phyloP scores from a whole-genome alignment of 2,329 filamentous ascomycete species.

The Aspergillus ochraceoroseus region DNA sequence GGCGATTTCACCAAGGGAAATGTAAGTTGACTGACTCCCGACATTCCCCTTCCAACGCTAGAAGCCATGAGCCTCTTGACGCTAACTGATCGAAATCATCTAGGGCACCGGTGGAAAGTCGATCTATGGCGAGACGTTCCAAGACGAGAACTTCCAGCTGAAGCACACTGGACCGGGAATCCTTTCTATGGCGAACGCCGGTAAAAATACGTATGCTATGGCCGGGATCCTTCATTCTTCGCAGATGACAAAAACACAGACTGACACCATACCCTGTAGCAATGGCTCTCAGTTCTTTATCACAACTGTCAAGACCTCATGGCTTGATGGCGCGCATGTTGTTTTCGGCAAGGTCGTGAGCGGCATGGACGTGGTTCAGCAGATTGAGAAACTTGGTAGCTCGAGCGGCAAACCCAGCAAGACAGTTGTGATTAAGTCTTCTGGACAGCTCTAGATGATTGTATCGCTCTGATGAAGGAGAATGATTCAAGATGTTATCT shows the following conservation, averaged over 20 bases:
- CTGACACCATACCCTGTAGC: too few relatives aligned
- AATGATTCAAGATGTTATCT: too few relatives aligned
- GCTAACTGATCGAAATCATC: neutral
- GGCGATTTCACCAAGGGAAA: conserved; percentile 92
- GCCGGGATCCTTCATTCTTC: too few relatives aligned
- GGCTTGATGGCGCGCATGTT: conserved; percentile 65
- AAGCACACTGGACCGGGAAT: conserved; percentile 71
- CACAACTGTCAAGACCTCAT: conserved; percentile 61
- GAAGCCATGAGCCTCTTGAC: too few relatives aligned
- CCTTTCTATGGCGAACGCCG: conserved; percentile 92
- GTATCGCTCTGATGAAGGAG: too few relatives aligned
- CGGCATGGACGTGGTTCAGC: conserved; percentile 50
- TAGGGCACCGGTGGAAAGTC: conserved; percentile 87
- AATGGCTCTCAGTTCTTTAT: conserved; percentile 71
- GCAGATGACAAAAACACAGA: too few relatives aligned
- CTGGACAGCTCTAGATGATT: too few relatives aligned
- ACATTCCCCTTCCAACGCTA: too few relatives aligned
- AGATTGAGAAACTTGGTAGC: conserved; percentile 56
- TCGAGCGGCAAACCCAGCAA: conserved; percentile 40
- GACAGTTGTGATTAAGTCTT: too few relatives aligned
- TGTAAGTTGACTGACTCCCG: conserved; percentile 58
- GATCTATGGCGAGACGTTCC: conserved; percentile 93
- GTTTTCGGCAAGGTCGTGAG: conserved; percentile 63
- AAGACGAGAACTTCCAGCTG: conserved; percentile 81
- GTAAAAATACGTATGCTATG: conserved; percentile 96